Conservation (phyloP, 106 monocot genomes). For the Cymbidium sinense region DNA sequence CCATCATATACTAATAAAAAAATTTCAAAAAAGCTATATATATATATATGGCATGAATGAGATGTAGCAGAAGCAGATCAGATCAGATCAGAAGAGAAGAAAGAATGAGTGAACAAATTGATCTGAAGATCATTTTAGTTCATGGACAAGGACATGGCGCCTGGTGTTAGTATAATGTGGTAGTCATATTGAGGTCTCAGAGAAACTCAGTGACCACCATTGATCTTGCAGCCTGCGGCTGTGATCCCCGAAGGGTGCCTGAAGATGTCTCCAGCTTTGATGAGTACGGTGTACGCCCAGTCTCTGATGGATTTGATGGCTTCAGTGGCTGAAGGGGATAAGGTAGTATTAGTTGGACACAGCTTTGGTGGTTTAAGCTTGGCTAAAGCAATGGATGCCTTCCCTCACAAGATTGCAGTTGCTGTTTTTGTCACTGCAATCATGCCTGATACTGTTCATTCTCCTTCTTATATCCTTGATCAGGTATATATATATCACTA, state of each 20-base stretch:
- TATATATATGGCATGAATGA: no score
- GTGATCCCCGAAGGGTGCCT: conserved; percentile 10
- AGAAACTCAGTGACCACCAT: conserved; percentile 23
- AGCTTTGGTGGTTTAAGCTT: conserved; percentile 34
- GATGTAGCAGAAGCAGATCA: no score
- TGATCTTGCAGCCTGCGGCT: conserved; percentile 31
- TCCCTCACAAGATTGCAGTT: conserved; percentile 26
- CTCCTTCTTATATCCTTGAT: background rate
- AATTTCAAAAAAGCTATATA: no score
- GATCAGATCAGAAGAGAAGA: no score
- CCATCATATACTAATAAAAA: no score
- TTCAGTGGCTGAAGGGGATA: conserved; percentile 10
- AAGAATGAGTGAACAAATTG: background rate
- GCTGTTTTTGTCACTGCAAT: conserved; percentile 20
- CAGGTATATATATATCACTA: no score
- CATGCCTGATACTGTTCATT: conserved; percentile 11
- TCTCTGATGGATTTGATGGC: conserved; percentile 20
- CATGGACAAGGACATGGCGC: conserved; percentile 48
- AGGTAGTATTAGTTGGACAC: conserved; percentile 29
- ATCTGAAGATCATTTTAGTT: conserved; percentile 19
- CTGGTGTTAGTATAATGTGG: conserved; percentile 51
- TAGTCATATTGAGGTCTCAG: background rate
- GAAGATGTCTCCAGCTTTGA: conserved; percentile 21
- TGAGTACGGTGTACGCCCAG: conserved; percentile 23
- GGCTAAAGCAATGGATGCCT: conserved; percentile 23